Percentiles rank a stretch among this genome's conserved stretches.
These are phyloP conservation scores for Nematodospora anomalae DNA, from an alignment of 1,139 yeast species.

Conservation along the genomic window DNA sequence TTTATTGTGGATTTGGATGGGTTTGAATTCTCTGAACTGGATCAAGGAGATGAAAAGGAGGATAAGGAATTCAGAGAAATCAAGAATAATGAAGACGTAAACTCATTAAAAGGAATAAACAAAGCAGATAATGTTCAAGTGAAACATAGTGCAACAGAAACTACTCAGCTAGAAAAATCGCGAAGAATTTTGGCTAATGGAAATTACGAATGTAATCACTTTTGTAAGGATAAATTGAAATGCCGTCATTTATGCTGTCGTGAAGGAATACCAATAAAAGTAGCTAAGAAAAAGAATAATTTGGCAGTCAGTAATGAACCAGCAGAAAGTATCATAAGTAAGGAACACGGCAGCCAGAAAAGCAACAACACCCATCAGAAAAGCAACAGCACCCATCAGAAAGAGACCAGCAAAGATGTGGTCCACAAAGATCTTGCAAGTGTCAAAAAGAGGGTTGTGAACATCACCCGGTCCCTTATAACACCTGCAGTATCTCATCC, in stretches of 20 bases:
- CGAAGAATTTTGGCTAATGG: conserved; percentile 23
- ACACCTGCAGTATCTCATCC: neutral
- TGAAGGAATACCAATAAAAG: conserved; percentile 31
- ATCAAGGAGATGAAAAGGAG: conserved; percentile 3
- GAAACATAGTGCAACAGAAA: neutral
- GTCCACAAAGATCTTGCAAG: neutral
- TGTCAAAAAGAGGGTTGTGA: neutral
- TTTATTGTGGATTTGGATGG: conserved; percentile 8
- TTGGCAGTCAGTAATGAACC: neutral
- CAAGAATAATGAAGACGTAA: neutral
- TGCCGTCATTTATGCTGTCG: conserved; percentile 48
- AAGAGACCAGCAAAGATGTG: neutral
- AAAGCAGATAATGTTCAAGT: conserved; percentile 1
- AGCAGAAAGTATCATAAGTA: neutral
- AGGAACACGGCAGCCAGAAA: neutral
- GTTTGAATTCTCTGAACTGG: conserved; percentile 8
- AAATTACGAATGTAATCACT: conserved; percentile 36
- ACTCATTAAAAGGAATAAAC: neutral
- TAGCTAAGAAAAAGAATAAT: neutral
- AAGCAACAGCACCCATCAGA: too few species aligned
- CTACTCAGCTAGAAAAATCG: neutral
- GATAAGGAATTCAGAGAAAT: neutral
- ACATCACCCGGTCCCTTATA: neutral
- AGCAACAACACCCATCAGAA: too few species aligned
- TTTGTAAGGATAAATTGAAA: conserved; percentile 33